Conservation (phyloP, 768 basidiomycete genomes). For the Agrocybe pediades region DNA sequence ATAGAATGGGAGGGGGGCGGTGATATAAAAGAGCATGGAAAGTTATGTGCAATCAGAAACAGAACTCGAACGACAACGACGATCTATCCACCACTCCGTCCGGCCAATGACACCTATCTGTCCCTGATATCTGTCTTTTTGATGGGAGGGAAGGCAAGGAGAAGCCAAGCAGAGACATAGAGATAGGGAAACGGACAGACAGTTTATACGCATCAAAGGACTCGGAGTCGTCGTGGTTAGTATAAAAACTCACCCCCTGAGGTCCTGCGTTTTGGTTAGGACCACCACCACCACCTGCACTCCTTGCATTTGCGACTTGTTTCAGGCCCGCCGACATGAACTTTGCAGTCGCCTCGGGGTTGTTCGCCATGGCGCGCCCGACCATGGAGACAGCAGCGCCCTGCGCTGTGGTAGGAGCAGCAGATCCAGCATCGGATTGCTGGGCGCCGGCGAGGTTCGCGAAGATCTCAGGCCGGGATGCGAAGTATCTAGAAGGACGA, state of each 20-base stretch:
- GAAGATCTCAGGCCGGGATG: constrained; percentile 68
- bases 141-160: neutral
- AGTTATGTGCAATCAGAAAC: constrained; percentile 14
- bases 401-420: constrained; percentile 24
- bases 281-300: constrained; percentile 12
- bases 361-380: constrained; percentile 44
- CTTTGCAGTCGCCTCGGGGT: constrained; percentile 42
- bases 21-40: constrained; percentile 3
- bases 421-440: constrained; percentile 20
- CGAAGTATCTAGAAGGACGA: constrained; percentile 59
- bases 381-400: constrained; percentile 41
- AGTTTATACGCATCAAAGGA: constrained; percentile 9
- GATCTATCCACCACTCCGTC: constrained; percentile 7
- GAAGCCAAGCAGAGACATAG: neutral
- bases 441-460: constrained; percentile 24
- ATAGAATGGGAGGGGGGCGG: neutral
- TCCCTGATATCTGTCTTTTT: neutral
- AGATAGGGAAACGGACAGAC: neutral
- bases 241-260: constrained; percentile 14
- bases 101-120: neutral
- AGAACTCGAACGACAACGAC: constrained; percentile 7
- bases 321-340: constrained; percentile 43
- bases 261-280: constrained; percentile 7
- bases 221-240: constrained; percentile 7
- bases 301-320: constrained; percentile 27